These are phyloP conservation scores for Pseudopyrenochaeta lycopersici DNA, from an alignment of 2,329 filamentous ascomycete genomes.

Conservation along the genomic window DNA sequence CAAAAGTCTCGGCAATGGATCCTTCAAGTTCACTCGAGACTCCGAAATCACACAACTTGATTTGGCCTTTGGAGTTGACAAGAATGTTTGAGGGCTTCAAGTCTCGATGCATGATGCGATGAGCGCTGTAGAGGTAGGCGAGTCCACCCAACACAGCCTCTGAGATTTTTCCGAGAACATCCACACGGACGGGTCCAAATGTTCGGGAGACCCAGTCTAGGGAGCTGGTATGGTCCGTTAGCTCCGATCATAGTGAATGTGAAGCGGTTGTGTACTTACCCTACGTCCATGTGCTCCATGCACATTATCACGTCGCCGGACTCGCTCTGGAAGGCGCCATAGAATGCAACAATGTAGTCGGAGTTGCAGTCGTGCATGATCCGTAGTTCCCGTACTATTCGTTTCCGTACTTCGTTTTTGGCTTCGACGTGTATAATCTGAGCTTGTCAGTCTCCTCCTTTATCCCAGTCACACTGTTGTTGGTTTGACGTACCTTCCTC, in stretches of 20 bases:
- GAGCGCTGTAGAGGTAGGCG: constrained; percentile 92
- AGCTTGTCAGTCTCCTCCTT: constrained; percentile 17
- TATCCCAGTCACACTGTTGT: neutral
- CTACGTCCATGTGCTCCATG: constrained; percentile 99
- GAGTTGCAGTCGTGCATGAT: constrained; percentile 99
- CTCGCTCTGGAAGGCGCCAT: constrained; percentile 95
- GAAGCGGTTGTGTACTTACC: constrained; percentile 67
- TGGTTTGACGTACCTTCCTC: constrained; percentile 75
- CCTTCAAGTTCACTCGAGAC: constrained; percentile 98
- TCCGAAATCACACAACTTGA: constrained; percentile 98
- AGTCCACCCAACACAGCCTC: constrained; percentile 93
- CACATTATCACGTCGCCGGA: constrained; percentile 99
- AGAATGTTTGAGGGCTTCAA: constrained; percentile 98
- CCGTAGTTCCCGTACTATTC: constrained; percentile 95
- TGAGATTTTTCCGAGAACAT: constrained; percentile 96
- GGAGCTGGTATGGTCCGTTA: constrained; percentile 65
- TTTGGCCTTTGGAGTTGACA: constrained; percentile 90
- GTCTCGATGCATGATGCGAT: constrained; percentile 98
- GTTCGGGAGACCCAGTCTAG: constrained; percentile 93
- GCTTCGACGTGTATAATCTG: constrained; percentile 98
- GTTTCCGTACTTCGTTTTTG: constrained; percentile 95
- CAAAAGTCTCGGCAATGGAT: constrained; percentile 97
- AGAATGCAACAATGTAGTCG: constrained; percentile 96
- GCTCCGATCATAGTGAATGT: constrained; percentile 6
- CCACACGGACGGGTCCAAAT: constrained; percentile 93